phyloP scores from a whole-genome alignment of 257 asterid species.

The Mitragyna speciosa region DNA sequence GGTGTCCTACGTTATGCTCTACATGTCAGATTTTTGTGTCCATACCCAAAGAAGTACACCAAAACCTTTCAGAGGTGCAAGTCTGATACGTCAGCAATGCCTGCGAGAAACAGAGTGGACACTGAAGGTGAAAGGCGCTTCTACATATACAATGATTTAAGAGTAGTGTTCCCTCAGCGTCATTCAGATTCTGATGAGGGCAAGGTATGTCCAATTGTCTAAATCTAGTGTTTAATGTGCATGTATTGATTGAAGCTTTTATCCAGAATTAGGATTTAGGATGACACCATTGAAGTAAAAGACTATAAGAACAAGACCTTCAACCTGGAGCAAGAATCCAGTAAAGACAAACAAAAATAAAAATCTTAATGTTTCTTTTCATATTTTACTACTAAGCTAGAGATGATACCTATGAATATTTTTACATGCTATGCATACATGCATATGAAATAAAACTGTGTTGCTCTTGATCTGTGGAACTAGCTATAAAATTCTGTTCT shows the following conservation, averaged over 20 bases:
- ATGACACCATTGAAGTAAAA: background rate
- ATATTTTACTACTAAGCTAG: background rate
- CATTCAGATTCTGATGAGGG: conserved; percentile 95
- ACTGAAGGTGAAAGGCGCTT: conserved; percentile 62
- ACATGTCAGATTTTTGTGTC: conserved; percentile 78
- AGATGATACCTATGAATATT: too few relatives aligned
- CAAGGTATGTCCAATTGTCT: conserved; percentile 56
- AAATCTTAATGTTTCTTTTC: background rate
- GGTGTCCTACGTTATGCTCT: conserved; percentile 87
- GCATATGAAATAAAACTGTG: background rate
- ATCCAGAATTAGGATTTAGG: background rate
- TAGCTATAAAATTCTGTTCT: background rate
- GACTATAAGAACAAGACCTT: background rate
- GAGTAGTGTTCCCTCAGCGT: conserved; percentile 95
- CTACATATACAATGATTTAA: conserved; percentile 80
- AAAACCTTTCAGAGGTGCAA: conserved; percentile 51
- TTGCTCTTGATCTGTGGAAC: background rate
- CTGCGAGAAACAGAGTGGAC: conserved; percentile 38
- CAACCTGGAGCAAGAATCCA: conserved; percentile 1
- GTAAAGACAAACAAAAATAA: background rate
- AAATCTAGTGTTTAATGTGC: background rate
- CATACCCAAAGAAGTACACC: conserved; percentile 52
- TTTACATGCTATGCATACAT: background rate
- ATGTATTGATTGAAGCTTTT: background rate
- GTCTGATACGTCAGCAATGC: conserved; percentile 52